Conservation (phyloP, 495 filamentous ascomycete species). For the Echria macrotheca region DNA sequence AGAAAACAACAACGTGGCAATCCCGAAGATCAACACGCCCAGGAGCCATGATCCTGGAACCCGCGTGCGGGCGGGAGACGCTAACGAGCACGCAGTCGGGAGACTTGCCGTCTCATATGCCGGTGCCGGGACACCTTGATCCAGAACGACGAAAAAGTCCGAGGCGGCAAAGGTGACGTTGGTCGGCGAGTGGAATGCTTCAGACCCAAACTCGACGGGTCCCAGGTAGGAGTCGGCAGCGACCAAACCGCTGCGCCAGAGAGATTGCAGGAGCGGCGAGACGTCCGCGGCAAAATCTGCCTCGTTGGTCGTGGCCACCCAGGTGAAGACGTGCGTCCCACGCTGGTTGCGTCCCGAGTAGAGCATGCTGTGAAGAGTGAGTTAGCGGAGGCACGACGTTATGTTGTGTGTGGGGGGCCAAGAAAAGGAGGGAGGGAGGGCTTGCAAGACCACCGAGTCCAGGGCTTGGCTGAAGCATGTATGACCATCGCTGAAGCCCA, state of each 20-base stretch:
- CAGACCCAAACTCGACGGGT: conserved; percentile 23
- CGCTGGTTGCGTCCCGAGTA: conserved; percentile 24
- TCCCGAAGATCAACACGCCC: conserved; percentile 19
- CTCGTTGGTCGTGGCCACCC: conserved; percentile 17
- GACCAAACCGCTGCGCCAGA: conserved; percentile 25
- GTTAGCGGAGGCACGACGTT: conserved; percentile 9
- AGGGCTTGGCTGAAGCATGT: conserved; percentile 9
- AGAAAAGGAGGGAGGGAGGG: too few species aligned
- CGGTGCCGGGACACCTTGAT: conserved; percentile 24
- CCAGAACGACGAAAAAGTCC: conserved; percentile 16
- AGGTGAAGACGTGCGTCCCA: conserved; percentile 25
- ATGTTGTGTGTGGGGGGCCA: background rate
- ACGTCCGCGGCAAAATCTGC: conserved; percentile 23
- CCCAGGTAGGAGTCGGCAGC: conserved; percentile 20
- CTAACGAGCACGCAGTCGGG: conserved; percentile 7
- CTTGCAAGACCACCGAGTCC: conserved; percentile 21
- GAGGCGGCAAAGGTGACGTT: conserved; percentile 27
- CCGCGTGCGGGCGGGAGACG: background rate
- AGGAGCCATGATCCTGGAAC: conserved; percentile 13
- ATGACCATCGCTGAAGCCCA: conserved; percentile 15
- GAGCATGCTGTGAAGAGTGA: conserved; percentile 16
- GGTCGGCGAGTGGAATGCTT: conserved; percentile 21
- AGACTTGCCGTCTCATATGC: background rate
- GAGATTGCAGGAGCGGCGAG: conserved; percentile 23
- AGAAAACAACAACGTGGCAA: conserved; percentile 16